Conservation (phyloP, 352 stramenopile species). For the Globisporangium rhizosaccharum region DNA sequence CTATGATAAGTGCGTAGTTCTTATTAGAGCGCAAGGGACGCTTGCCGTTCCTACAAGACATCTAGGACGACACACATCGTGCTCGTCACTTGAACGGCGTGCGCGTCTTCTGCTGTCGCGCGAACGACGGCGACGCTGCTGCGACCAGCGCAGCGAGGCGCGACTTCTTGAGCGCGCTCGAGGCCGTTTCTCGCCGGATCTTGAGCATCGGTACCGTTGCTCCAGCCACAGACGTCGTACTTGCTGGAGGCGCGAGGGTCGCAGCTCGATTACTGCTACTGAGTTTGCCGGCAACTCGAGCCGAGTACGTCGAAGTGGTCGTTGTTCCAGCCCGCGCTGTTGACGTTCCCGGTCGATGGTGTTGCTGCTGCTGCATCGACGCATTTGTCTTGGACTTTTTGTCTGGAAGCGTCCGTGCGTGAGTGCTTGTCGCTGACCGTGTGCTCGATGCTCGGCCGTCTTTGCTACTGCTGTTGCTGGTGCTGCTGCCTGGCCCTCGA, state of each 20-base stretch:
- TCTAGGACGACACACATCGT: too few relatives aligned
- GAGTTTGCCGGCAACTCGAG: conserved; percentile 9
- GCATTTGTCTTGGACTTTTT: conserved; percentile 6
- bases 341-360: background rate
- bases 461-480: background rate
- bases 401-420: conserved; percentile 3
- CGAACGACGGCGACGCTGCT: conserved; percentile 7
- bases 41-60: too few relatives aligned
- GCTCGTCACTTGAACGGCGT: conserved; percentile 24
- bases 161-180: conserved; percentile 49
- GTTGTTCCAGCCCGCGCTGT: background rate
- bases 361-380: background rate
- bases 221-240: background rate
- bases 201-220: conserved; percentile 24
- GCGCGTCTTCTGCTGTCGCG: conserved; percentile 19
- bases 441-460: background rate
- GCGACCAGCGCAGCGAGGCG: conserved; percentile 9
- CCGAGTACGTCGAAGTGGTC: conserved; percentile 6
- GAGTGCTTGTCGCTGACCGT: background rate
- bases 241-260: conserved; percentile 9
- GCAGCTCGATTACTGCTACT: conserved; percentile 3
- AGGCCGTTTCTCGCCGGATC: conserved; percentile 45
- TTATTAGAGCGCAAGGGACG: too few relatives aligned
- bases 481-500: background rate
- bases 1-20: too few relatives aligned